These are phyloP conservation scores for Aegle marmelos DNA, from an alignment of 345 rosid species.

Conservation along the genomic window DNA sequence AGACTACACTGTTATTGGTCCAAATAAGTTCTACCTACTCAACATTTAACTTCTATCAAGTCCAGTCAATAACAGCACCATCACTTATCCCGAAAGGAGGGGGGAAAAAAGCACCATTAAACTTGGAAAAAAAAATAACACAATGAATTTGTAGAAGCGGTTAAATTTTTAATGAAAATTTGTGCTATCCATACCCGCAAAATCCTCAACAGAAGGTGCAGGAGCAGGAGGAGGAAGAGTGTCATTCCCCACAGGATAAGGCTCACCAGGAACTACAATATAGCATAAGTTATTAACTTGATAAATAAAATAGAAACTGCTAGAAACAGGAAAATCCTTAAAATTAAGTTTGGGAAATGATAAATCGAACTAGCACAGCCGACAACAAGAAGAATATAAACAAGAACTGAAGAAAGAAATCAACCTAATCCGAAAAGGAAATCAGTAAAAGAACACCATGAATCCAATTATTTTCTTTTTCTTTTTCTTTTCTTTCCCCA, in stretches of 20 bases:
- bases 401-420: not conserved
- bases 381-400: not conserved
- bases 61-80: not conserved
- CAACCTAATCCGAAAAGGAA: not conserved
- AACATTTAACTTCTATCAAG: not conserved
- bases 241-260: conserved; percentile 47
- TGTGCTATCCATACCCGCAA: conserved; percentile 43
- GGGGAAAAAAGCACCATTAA: too few species aligned
- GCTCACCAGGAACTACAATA: conserved; percentile 81
- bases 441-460: not conserved
- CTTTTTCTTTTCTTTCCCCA: not conserved
- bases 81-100: too few species aligned
- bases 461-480: not conserved
- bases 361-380: not conserved
- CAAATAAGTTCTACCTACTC: not conserved
- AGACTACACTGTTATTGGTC: not conserved
- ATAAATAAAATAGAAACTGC: not conserved
- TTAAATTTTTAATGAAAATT: not conserved
- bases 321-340: not conserved
- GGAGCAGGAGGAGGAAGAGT: conserved; percentile 56
- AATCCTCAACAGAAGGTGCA: conserved; percentile 35
- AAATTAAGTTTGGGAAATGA: not conserved
- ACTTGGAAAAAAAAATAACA: too few species aligned
- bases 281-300: conserved; percentile 1
- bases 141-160: not conserved